Percentiles rank a stretch among this genome's conserved stretches.
These are phyloP conservation scores for Colletotrichum sp. DNA, from an alignment of 2,329 filamentous ascomycete species.

Conservation along the genomic window DNA sequence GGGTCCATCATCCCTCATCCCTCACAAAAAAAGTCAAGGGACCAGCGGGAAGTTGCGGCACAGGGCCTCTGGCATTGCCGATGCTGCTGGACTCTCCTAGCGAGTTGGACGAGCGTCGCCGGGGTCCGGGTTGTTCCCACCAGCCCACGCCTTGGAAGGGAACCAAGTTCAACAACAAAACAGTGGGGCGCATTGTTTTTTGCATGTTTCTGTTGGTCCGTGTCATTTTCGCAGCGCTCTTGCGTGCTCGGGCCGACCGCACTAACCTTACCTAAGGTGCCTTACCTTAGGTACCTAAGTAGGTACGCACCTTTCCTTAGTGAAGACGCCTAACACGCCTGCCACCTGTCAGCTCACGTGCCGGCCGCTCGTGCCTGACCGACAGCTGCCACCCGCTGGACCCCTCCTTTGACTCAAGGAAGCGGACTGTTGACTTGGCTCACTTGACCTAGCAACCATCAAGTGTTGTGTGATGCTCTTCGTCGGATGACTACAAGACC, in stretches of 20 bases:
- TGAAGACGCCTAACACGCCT: background rate
- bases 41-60: conserved; percentile 6
- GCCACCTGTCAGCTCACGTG: background rate
- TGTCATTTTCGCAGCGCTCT: background rate
- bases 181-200: background rate
- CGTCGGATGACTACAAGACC: background rate
- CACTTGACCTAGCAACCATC: background rate
- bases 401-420: background rate
- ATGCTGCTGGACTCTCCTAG: background rate
- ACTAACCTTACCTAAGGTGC: background rate
- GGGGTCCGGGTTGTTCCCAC: background rate
- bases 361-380: background rate
- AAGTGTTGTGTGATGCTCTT: background rate
- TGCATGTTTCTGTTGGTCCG: background rate
- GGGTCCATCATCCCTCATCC: background rate
- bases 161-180: background rate
- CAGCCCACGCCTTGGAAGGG: background rate
- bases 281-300: background rate
- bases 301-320: background rate
- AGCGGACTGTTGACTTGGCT: background rate
- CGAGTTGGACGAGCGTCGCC: background rate
- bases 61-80: background rate
- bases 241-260: background rate
- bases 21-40: background rate
- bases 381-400: background rate